Evolutionary conservation across 176 grass and related monocot genomes (phyloP).

Genomic region (bread wheat (Triticum aestivum)): IWGSC_CS_RefSeq_v2.1 NC_057803.1:529231734-529232233

Average conservation of each 20-base stretch:
- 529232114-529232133: slow-evolving; percentile 99
- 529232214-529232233: slow-evolving; percentile 46
- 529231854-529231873: slow-evolving; percentile 96
- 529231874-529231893: slow-evolving; percentile 95
- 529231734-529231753: slow-evolving; percentile 66
- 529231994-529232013: slow-evolving; percentile 19
- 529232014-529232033: slow-evolving; percentile 17
- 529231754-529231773: slow-evolving; percentile 78
- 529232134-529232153: slow-evolving; percentile 80
- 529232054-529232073: slow-evolving; percentile 90
- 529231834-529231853: slow-evolving; percentile 42
- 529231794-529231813: slow-evolving; percentile 3
- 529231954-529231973: slow-evolving; percentile 96
- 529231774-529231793: slow-evolving; percentile 21
- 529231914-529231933: slow-evolving; percentile 58
- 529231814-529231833: slow-evolving; percentile 18
- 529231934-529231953: slow-evolving; percentile 53
- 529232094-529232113: slow-evolving; percentile 98
- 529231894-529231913: slow-evolving; percentile 82
- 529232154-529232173: slow-evolving; percentile 63
- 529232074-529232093: slow-evolving; percentile 92
- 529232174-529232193: slow-evolving; percentile 42
- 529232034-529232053: slow-evolving; percentile 6
- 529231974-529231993: slow-evolving; percentile 93
- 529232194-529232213: slow-evolving; percentile 78